These are phyloP conservation scores for Coffea humblotiana DNA, from an alignment of 305 asterid species.

Conservation along the genomic window DNA sequence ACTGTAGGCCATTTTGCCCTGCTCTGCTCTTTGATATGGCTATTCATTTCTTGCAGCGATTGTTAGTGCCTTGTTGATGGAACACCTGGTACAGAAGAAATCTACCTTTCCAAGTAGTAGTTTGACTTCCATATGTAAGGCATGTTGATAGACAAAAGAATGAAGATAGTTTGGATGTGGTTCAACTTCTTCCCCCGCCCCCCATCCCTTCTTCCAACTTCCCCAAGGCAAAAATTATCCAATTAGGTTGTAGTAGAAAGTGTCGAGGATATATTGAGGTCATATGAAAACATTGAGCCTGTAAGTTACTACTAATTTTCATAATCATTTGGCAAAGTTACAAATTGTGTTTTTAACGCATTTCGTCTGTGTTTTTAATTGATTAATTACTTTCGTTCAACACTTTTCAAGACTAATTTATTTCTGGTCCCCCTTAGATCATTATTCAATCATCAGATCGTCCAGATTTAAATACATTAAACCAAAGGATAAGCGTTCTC, in stretches of 20 bases:
- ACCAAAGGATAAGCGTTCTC: background rate
- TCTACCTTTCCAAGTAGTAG: background rate
- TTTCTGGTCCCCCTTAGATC: background rate
- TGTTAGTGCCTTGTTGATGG: background rate
- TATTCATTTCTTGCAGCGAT: constrained; percentile 2
- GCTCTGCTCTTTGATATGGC: background rate
- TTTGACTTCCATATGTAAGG: background rate
- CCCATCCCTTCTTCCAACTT: too few relatives aligned
- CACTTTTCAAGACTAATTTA: background rate
- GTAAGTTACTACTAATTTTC: background rate
- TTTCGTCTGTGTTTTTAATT: background rate
- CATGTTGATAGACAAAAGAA: background rate
- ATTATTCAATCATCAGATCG: background rate
- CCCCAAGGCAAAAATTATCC: background rate
- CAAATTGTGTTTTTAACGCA: background rate
- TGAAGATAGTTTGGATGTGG: background rate
- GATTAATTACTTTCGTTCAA: too few relatives aligned
- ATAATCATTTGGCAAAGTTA: background rate
- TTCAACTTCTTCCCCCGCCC: too few relatives aligned
- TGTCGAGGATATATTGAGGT: too few relatives aligned
- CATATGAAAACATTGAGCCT: too few relatives aligned
- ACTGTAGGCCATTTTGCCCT: background rate
- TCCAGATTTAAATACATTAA: background rate
- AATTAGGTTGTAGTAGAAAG: background rate
- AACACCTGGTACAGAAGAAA: background rate